Evolutionary conservation across 352 stramenopile species (phyloP), one percentile per base, ranked within the genome.

Genomic region (Phytophthora syringae): DNA sequence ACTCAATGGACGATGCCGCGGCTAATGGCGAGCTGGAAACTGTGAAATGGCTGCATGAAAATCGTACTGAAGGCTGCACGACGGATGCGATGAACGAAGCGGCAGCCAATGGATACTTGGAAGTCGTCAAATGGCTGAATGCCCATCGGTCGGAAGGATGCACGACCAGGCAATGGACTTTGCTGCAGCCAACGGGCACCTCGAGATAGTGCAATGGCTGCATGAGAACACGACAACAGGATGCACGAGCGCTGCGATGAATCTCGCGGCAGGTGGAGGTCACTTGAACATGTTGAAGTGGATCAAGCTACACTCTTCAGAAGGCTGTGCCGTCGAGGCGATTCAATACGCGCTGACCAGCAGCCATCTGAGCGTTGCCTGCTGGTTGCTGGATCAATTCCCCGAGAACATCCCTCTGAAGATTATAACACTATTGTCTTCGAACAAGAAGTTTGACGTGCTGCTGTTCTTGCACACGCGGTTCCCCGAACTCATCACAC

Each of bases 1-100:
- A 51, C 25, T 15, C 28, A 5, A 62, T 62, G 54, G 54, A 62
- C 7, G 20, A 45, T 28, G 54, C 54, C 9, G 54, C 54, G 6
- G 42, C 42, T 7, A 62, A 62, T 27, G 54, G 54, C 13, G 4
- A 54, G 6, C 13, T 54, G 32, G 20, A 45, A 11, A 27, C 37
- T 3, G 30, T 62, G 22, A n/a, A 54, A 16, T 62, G 54, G 54
- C 22, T 62, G 7, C 28, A 62, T 13, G 15, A n/a, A 21, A 37
- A 54, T 10, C 42, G 53, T 15, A 21, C 30, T 0, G 54, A 62
- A 6, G 54, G n/a, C n/a, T n/a, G n/a, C n/a, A n/a, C n/a, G n/a
- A n/a, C n/a, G n/a, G n/a, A n/a, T n/a, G n/a, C n/a, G 54, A 34
- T 60, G 24, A 12, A 51, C 27, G 18, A 25, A 27, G 53, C 53